Percentiles rank a stretch among this genome's conserved stretches.
Conservation (phyloP, 2,329 filamentous ascomycete genomes). For the Ciborinia camelliae region DNA sequence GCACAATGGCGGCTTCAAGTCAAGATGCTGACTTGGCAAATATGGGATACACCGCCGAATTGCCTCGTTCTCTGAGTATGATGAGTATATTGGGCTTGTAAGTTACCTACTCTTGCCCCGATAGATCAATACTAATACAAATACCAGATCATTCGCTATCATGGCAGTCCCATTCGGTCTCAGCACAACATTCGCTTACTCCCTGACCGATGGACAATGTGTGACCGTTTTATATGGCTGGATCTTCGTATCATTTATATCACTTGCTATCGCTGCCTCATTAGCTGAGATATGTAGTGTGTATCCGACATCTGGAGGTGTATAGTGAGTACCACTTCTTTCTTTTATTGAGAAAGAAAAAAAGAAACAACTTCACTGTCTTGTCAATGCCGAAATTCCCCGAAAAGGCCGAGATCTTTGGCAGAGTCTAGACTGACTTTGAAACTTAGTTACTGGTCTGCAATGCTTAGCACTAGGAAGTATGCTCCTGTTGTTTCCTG, state of each 20-base stretch:
- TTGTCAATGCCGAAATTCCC: conserved; percentile 2
- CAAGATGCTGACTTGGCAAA: conserved; percentile 18
- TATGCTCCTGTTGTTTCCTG: conserved; percentile 66
- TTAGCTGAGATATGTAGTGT: conserved; percentile 68
- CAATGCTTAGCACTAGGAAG: conserved; percentile 62
- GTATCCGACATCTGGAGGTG: conserved; percentile 64
- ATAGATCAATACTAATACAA: conserved; percentile 18
- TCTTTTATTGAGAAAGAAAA: neutral
- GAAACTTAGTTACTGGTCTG: conserved; percentile 54
- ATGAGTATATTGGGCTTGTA: conserved; percentile 60
- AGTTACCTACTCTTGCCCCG: conserved; percentile 21
- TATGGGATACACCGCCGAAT: conserved; percentile 64
- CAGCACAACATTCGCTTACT: conserved; percentile 65
- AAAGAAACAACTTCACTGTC: neutral
- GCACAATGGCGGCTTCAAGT: conserved; percentile 2
- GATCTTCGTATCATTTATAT: conserved; percentile 63
- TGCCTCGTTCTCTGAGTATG: conserved; percentile 66
- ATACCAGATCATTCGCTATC: conserved; percentile 61
- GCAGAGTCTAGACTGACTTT: conserved; percentile 4
- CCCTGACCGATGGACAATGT: conserved; percentile 63
- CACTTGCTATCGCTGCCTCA: conserved; percentile 60
- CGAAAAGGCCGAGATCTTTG: neutral
- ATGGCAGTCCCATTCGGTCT: conserved; percentile 57
- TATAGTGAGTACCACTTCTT: conserved; percentile 45
- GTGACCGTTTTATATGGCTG: conserved; percentile 70